Conservation (phyloP, 495 filamentous ascomycete genomes). For the Penicillium psychrofluorescens region DNA sequence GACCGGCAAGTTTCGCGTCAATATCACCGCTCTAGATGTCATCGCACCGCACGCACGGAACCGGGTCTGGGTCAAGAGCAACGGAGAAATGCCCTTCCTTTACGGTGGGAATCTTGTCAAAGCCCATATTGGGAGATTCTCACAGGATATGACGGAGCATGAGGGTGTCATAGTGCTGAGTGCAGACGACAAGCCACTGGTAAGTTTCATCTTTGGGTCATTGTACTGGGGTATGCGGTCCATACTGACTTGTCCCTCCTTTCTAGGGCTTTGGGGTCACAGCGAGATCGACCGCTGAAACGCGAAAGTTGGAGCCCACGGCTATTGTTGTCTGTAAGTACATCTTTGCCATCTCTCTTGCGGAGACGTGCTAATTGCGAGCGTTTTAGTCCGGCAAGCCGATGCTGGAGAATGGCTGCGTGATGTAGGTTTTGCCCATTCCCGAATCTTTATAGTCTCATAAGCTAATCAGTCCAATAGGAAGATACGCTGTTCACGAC, state of each 20-base stretch:
- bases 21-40: conserved; percentile 55
- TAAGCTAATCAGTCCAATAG: conserved; percentile 3
- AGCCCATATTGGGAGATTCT: conserved; percentile 84
- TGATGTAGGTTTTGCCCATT: conserved; percentile 42
- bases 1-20: conserved; percentile 64
- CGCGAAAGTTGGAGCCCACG: conserved; percentile 77
- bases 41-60: conserved; percentile 84
- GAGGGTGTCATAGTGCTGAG: conserved; percentile 33
- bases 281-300: conserved; percentile 54
- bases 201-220: conserved; percentile 21
- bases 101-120: conserved; percentile 89
- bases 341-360: not conserved
- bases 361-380: conserved; percentile 14
- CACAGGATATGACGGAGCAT: conserved; percentile 64
- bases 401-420: conserved; percentile 90
- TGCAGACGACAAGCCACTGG: conserved; percentile 42
- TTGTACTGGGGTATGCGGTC: not conserved
- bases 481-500: conserved; percentile 43
- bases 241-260: not conserved
- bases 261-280: not conserved
- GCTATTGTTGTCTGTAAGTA: conserved; percentile 64
- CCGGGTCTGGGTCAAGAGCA: conserved; percentile 91
- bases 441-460: too few species aligned
- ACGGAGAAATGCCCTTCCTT: conserved; percentile 87
- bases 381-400: conserved; percentile 42